Base-by-base conservation (phyloP, 2,329 filamentous ascomycete species). In the Calonectria montana region DNA sequence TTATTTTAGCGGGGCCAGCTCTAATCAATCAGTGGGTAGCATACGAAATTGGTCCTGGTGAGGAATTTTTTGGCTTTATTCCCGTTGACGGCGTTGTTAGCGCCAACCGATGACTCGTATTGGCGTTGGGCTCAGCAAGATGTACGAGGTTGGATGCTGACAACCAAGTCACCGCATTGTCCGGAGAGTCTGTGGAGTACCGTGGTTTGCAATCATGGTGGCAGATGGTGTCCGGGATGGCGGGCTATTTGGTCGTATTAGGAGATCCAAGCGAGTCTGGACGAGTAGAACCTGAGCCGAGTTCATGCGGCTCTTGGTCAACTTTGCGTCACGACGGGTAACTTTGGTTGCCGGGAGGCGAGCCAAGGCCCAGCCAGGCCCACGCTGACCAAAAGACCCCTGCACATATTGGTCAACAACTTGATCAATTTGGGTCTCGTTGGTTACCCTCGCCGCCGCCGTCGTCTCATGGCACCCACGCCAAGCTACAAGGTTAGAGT, bases 401-500 rank as follows among this genome's bases (percentile, higher is more conserved):
- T 57, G 53, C 35, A 37, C 9, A n/a, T 57, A 57, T 57, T 57
- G 53, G 53, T 57, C 53, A 57, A 57, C 53, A 8, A 35, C 53
- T 57, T 57, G 31, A 25, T 57, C 31, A 37, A 57, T 57, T 37
- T 31, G 21, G 53, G 53, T n/a, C 18, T 31, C 31, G 53, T 25
- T 57, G 53, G n/a, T 25, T 18, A 35, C 29, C 53, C 27, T 21
- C 31, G 27, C 37, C 53, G 31, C 18, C 53, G 53, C 53, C 53
- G 31, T 57, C 53, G 53, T 57, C 31, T 57, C 53, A 57, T 57
- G 53, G 53, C 53, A 31, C 53, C 53, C 53, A 57, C 53, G 53
- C 53, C 53, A 57, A 57, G 53, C 53, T 31, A 37, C 53, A 57
- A 31, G 53, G 48, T 53, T n/a, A 53, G 15, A 53, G 48, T 53